Percentiles rank a stretch among this genome's conserved stretches.
phyloP scores from a whole-genome alignment of 148 eudicot genomes.

The Amaranthus cruentus region DNA sequence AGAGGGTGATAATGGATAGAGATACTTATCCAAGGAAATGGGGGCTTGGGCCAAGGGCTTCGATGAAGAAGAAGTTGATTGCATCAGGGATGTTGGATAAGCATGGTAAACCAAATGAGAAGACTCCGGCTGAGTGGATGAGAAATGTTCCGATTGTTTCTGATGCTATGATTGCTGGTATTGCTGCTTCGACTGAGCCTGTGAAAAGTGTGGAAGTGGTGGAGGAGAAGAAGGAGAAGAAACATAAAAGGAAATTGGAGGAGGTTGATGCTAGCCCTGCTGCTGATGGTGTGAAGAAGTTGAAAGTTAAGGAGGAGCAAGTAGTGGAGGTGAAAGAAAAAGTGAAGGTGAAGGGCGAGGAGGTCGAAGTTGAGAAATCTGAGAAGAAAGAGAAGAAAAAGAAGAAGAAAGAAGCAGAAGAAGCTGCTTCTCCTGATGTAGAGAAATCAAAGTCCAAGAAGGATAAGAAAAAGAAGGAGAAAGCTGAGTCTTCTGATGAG shows the following conservation, averaged over 20 bases:
- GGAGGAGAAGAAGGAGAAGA: constrained; percentile 42
- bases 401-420: constrained; percentile 10
- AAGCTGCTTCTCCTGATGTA: constrained; percentile 25
- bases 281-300: constrained; percentile 49
- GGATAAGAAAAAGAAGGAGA: constrained; percentile 53
- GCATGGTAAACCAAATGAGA: constrained; percentile 74
- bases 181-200: constrained; percentile 55
- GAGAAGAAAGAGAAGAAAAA: background rate
- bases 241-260: constrained; percentile 60
- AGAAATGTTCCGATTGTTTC: constrained; percentile 91
- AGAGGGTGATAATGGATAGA: constrained; percentile 98
- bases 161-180: constrained; percentile 62
- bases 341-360: background rate
- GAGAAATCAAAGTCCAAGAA: constrained; percentile 36
- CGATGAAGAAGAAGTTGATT: constrained; percentile 87
- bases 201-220: constrained; percentile 27
- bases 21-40: constrained; percentile 97
- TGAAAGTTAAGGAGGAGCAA: constrained; percentile 30
- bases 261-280: constrained; percentile 42
- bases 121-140: constrained; percentile 77
- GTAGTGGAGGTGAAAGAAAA: background rate
- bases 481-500: constrained; percentile 30
- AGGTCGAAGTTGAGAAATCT: background rate
- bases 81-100: constrained; percentile 82
- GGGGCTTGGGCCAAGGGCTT: constrained; percentile 93